A percentile compares a stretch with the other conserved stretches of the same genome.
Conservation (phyloP, 2,329 filamentous ascomycete species). For the Curvularia eragrostidis region DNA sequence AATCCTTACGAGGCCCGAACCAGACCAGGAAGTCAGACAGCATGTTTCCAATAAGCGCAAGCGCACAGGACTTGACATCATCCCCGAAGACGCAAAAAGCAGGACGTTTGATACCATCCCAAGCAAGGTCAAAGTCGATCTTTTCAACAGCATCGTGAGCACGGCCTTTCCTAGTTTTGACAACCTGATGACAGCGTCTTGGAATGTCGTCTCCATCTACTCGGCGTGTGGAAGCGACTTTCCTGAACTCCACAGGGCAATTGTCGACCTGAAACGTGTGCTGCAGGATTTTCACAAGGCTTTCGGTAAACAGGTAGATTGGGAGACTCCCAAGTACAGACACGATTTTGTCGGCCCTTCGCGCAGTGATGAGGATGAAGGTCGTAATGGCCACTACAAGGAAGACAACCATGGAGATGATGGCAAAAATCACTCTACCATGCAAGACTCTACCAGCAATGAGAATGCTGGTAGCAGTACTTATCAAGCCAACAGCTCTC, state of each 20-base stretch:
- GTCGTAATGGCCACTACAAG: not conserved
- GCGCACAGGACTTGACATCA: constrained; percentile 27
- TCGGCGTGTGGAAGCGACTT: constrained; percentile 35
- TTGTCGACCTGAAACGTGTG: constrained; percentile 35
- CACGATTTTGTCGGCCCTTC: constrained; percentile 2
- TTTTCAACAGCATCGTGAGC: constrained; percentile 39
- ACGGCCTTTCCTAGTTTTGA: constrained; percentile 41
- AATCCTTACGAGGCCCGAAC: constrained; percentile 15
- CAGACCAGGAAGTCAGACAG: constrained; percentile 21
- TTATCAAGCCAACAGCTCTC: not conserved
- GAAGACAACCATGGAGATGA: not conserved
- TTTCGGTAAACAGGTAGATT: constrained; percentile 13
- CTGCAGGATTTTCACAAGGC: constrained; percentile 35
- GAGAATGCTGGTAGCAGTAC: not conserved
- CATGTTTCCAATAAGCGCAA: constrained; percentile 40
- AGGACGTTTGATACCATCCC: constrained; percentile 33
- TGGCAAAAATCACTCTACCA: not conserved
- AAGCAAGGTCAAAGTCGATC: constrained; percentile 29
- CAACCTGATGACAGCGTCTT: constrained; percentile 39
- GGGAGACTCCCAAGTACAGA: constrained; percentile 9
- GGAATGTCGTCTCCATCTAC: constrained; percentile 44
- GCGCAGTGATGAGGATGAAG: not conserved
- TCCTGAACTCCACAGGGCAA: constrained; percentile 32
- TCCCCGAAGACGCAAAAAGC: constrained; percentile 34
- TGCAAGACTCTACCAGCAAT: too few species aligned